Conservation (phyloP, 2,329 filamentous ascomycete genomes). For the Ophiostoma piceae region DNA sequence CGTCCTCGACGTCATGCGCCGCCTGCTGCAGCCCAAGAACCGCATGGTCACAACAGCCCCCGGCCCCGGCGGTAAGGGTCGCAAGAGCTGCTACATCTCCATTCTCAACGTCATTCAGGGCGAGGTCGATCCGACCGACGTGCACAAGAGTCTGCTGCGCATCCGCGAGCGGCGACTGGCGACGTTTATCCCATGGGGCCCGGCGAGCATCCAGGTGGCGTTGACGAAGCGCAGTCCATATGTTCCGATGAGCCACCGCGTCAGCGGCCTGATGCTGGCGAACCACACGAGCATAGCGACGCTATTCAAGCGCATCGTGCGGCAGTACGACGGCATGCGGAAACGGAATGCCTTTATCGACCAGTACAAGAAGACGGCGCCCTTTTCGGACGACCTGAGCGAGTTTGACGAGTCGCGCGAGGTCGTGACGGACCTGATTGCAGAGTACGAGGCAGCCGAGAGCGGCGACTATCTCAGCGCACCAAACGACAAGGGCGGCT, state of each 20-base stretch:
- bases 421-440: conserved; percentile 84
- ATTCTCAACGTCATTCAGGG: conserved; percentile 99
- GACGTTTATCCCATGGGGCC: conserved; percentile 97
- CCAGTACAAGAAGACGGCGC: conserved; percentile 89
- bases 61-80: conserved; percentile 46
- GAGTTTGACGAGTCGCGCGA: conserved; percentile 94
- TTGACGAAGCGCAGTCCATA: conserved; percentile 96
- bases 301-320: conserved; percentile 89
- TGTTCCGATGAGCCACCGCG: conserved; percentile 85
- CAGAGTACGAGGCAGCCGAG: conserved; percentile 94
- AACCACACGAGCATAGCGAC: conserved; percentile 98
- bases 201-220: conserved; percentile 94
- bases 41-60: conserved; percentile 97
- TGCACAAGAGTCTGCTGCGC: conserved; percentile 94
- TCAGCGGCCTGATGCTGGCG: conserved; percentile 93
- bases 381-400: conserved; percentile 83
- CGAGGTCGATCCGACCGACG: conserved; percentile 94
- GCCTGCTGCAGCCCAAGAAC: conserved; percentile 94
- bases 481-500: conserved; percentile 46
- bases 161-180: conserved; percentile 91
- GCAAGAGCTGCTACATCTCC: conserved; percentile 98
- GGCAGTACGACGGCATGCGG: conserved; percentile 87
- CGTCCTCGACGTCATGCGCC: conserved; percentile 93
- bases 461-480: conserved; percentile 81
- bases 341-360: conserved; percentile 98